phyloP scores from a whole-genome alignment of 768 basidiomycete species.

The Tylopilus vinaceipallidus region DNA sequence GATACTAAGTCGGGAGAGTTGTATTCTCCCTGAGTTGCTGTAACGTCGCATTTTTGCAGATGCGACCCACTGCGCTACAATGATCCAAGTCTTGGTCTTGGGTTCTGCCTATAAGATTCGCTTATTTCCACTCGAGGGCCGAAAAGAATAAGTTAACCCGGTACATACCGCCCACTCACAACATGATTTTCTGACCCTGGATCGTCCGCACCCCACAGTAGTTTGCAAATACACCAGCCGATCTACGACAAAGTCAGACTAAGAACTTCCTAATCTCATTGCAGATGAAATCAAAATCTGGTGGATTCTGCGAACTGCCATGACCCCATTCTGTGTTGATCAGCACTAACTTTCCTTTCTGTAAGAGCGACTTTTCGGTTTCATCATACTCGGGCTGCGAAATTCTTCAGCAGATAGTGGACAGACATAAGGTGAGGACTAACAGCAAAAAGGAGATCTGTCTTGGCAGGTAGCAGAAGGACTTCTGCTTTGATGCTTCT shows the following conservation, averaged over 20 bases:
- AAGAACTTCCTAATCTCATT: slow-evolving; percentile 13
- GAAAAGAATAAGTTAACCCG: too few relatives aligned
- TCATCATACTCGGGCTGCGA: slow-evolving; percentile 52
- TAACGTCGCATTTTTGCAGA: too few relatives aligned
- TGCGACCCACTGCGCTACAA: too few relatives aligned
- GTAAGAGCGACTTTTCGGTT: slow-evolving; percentile 40
- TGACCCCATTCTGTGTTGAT: slow-evolving; percentile 36
- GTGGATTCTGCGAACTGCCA: slow-evolving; percentile 3
- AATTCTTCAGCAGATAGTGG: background rate
- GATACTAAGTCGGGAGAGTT: too few relatives aligned
- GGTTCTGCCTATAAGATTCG: too few relatives aligned
- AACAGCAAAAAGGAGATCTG: slow-evolving; percentile 57
- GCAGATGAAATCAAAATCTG: slow-evolving; percentile 11
- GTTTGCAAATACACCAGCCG: too few relatives aligned
- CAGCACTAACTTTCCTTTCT: slow-evolving; percentile 41
- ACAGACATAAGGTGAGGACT: background rate
- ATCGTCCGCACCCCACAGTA: too few relatives aligned
- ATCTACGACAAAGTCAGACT: background rate
- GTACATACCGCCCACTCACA: too few relatives aligned
- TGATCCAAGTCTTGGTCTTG: too few relatives aligned
- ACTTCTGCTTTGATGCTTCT: slow-evolving; percentile 47
- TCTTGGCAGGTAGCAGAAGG: slow-evolving; percentile 55
- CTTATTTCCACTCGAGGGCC: too few relatives aligned
- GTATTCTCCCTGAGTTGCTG: too few relatives aligned
- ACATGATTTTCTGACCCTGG: too few relatives aligned